Conservation (phyloP, 306 rosid species). For the Malus asiatica region DNA sequence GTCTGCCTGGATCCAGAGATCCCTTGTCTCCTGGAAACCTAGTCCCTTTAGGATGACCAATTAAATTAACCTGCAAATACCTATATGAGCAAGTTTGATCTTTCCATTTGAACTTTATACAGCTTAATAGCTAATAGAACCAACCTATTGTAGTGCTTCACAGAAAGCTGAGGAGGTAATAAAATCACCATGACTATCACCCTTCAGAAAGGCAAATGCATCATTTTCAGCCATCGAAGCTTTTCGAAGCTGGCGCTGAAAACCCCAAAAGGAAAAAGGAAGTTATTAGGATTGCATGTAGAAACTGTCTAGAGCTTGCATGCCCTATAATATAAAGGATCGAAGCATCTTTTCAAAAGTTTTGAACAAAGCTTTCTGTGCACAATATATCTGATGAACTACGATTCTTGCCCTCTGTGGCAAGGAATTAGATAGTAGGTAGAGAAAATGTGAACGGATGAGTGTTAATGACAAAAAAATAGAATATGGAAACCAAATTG, state of each 20-base stretch:
- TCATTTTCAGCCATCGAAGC: slow-evolving; percentile 68
- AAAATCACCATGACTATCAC: slow-evolving; percentile 45
- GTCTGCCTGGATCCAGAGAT: slow-evolving; percentile 82
- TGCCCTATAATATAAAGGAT: background rate
- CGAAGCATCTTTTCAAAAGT: background rate
- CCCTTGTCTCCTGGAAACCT: slow-evolving; percentile 64
- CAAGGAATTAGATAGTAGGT: background rate
- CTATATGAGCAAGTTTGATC: slow-evolving; percentile 10
- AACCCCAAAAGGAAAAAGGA: background rate
- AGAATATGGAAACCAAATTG: background rate
- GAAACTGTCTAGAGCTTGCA: background rate
- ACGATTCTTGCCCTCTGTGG: background rate
- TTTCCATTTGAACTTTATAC: background rate
- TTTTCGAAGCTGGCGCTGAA: slow-evolving; percentile 66
- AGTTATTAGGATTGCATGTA: background rate
- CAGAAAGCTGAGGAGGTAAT: slow-evolving; percentile 58
- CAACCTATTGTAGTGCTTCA: slow-evolving; percentile 73
- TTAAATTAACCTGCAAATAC: slow-evolving; percentile 53
- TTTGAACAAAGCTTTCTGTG: background rate
- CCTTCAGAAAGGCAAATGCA: slow-evolving; percentile 78
- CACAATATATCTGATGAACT: background rate
- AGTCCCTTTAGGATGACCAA: slow-evolving; percentile 60
- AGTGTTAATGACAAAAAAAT: background rate
- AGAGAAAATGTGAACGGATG: background rate
- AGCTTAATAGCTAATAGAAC: slow-evolving; percentile 1